Conservation (phyloP, 78 protist genomes). For the Pigoraptor vietnamica region DNA sequence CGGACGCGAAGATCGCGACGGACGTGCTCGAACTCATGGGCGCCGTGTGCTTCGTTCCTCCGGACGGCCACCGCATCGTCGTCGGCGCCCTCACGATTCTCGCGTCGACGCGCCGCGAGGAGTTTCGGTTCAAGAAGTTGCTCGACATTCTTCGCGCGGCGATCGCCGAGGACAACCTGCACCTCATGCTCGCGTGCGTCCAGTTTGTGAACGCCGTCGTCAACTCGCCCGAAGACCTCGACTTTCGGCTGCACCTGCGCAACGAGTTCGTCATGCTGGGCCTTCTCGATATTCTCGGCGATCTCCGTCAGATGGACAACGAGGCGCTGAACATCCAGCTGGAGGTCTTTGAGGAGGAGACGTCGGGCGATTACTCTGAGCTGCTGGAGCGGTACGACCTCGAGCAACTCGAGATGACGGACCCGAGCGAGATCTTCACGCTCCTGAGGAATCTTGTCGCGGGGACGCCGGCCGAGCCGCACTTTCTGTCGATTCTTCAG, state of each 20-base stretch:
- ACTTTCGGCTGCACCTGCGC: not conserved
- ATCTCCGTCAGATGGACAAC: not conserved
- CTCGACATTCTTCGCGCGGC: not conserved
- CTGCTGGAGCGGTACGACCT: not conserved
- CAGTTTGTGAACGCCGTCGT: conserved; percentile 15
- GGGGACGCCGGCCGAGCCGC: not conserved
- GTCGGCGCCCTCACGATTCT: not conserved
- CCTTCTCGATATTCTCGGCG: not conserved
- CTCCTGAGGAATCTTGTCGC: not conserved
- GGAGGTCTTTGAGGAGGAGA: not conserved
- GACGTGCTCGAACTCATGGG: not conserved
- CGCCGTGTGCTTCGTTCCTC: conserved; percentile 10
- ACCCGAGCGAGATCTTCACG: conserved; percentile 7
- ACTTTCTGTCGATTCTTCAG: conserved; percentile 14
- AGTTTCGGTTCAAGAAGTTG: not conserved
- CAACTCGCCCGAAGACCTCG: not conserved
- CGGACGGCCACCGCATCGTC: conserved; percentile 4
- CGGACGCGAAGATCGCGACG: not conserved
- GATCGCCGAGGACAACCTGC: not conserved
- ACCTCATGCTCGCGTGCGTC: not conserved
- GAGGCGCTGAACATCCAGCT: conserved; percentile 5
- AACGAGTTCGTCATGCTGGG: not conserved
- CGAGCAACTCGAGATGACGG: not conserved
- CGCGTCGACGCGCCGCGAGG: not conserved
- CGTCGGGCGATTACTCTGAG: conserved; percentile 1